phyloP scores from a whole-genome alignment of 345 rosid genomes.

The Ceriops tagal region DNA sequence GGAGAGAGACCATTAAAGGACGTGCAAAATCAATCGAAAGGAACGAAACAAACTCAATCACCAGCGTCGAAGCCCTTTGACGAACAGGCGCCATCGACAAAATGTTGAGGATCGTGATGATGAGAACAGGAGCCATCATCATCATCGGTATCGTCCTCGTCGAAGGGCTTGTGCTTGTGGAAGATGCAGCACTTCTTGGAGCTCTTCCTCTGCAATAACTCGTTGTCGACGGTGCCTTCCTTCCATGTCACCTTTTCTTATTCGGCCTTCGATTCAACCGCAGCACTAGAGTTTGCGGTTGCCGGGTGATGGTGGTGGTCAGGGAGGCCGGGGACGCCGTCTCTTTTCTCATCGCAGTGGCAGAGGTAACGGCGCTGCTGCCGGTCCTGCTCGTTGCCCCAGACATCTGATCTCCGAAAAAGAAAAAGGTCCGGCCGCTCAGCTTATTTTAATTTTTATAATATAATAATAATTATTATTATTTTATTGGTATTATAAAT shows the following conservation, averaged over 20 bases:
- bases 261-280: constrained; percentile 44
- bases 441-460: too few species aligned
- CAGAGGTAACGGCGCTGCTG: not conserved
- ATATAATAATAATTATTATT: too few species aligned
- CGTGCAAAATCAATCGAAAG: too few species aligned
- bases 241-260: constrained; percentile 95
- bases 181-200: constrained; percentile 97
- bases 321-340: constrained; percentile 3
- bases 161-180: constrained; percentile 90
- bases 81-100: not conserved
- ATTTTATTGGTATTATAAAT: too few species aligned
- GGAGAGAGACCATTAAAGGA: too few species aligned
- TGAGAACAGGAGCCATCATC: constrained; percentile 30
- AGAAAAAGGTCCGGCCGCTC: too few species aligned
- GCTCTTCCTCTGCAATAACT: constrained; percentile 92
- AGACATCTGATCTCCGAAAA: too few species aligned
- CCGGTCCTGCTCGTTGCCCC: too few species aligned
- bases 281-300: constrained; percentile 53
- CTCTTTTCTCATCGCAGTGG: not conserved
- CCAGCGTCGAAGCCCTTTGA: not conserved
- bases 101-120: constrained; percentile 1
- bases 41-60: not conserved
- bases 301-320: constrained; percentile 6
- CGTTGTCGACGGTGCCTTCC: constrained; percentile 93
- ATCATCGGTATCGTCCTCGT: constrained; percentile 82